A percentile compares a stretch with the other conserved stretches of the same genome.
These are phyloP conservation scores for Mucor sp. DNA, from an alignment of 371 early-diverging fungal species.

Conservation along the genomic window DNA sequence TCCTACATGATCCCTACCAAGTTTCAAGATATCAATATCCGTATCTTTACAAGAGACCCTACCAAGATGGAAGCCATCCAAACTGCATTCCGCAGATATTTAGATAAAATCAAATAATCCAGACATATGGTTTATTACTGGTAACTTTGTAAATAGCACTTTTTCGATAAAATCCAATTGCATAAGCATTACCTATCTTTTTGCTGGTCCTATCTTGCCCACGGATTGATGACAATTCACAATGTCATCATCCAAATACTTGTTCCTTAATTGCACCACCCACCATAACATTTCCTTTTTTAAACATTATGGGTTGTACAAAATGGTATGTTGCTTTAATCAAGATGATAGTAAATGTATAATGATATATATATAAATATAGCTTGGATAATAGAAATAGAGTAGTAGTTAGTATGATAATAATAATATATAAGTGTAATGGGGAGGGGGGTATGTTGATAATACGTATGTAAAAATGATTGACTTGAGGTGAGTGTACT, in stretches of 20 bases:
- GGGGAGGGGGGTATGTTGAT: not conserved
- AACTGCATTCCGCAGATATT: conserved; percentile 53
- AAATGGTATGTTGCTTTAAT: not conserved
- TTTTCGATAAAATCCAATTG: not conserved
- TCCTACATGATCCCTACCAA: conserved; percentile 73
- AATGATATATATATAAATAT: not conserved
- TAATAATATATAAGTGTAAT: not conserved
- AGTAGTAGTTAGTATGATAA: not conserved
- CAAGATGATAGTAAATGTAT: not conserved
- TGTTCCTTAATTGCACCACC: not conserved
- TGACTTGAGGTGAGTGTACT: not conserved
- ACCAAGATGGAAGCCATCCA: conserved; percentile 62
- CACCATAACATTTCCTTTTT: not conserved
- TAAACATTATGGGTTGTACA: not conserved
- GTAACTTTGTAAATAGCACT: not conserved
- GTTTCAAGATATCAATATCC: conserved; percentile 71
- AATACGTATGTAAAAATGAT: not conserved
- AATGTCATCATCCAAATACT: not conserved
- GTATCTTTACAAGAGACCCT: conserved; percentile 67
- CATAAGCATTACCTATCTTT: too few species aligned
- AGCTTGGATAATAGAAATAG: not conserved
- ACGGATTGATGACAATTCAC: not conserved
- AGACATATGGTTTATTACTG: too few species aligned
- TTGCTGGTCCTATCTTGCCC: too few species aligned
- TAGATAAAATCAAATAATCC: conserved; percentile 4